Base-by-base conservation (phyloP, 495 filamentous ascomycete genomes). In the Letharia columbiana region DNA sequence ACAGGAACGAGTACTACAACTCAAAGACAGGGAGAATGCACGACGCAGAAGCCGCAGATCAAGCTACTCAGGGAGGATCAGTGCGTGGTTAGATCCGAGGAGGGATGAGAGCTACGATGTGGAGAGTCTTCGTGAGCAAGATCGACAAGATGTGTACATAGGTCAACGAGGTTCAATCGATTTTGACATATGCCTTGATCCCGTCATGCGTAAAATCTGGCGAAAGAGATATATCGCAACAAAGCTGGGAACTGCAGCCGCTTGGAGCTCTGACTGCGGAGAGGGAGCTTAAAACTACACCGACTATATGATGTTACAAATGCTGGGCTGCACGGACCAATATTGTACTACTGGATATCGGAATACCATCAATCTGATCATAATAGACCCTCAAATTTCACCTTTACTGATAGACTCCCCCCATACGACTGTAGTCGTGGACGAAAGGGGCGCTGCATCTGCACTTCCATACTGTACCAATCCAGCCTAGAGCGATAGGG, bases 1-100 rank as follows among this genome's bases (percentile, higher is more conserved):
- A 28, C 7, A 96, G 92, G 76, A 96, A 96, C 81, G 83, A 95
- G 73, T 94, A 87, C 80, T 82, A 94, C 71, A 94, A 95, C 84
- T 94, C 90, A 72, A 96, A 96, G 84, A 81, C 83, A 52, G 92
- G 92, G 56, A 89, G 90, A 67, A 79, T 83, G 62, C 80, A 84
- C 73, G 77, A 86, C 66, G 77, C 66, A 49, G 76, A 75, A 12
- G 73, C 71, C 20, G 78, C 80, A 67, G 78, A 83, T 70, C 80
- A 82, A 66, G 67, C 69, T 64, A 64, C 62, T 37, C 60, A 67
- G 33, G 69, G 67, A 42, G 71, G 69, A 61, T 15, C 69, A 37
- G 69, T 73, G 52, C 69, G 71, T 13, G 70, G 60, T 62, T 72
- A 65, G 58, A 23, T n/a, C 3, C 11, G 57, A 40, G 0, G 42